Evolutionary conservation across 352 stramenopile species (phyloP), one percentile per base, ranked within the genome.

Genomic region (Phytophthora uliginosa): DNA sequence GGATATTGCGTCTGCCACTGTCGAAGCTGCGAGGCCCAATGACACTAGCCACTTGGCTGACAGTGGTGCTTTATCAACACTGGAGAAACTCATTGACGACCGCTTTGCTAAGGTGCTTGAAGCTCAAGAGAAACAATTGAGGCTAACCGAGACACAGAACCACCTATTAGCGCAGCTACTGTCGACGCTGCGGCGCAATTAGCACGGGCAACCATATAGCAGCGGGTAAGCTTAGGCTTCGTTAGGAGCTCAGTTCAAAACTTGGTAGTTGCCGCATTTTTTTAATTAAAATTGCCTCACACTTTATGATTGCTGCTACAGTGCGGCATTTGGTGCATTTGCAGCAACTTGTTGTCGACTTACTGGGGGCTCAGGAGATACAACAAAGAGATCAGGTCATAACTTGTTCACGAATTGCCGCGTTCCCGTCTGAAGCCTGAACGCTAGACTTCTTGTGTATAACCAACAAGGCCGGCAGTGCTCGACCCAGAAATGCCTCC

Each of bases 71-170:
- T 4, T 67, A 9, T 47, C 51, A 3, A 70, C 54, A 38, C 53
- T 77, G 17, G 54, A 66, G 38, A 67, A 74, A 54, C 47, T 74
- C 38, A 38, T 77, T 8, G 52, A 74, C 51, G 48, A 60, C 15
- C 54, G 60, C 18, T 70, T 77, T 28, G 59, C 42, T 9, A 34
- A 74, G 24, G 42, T 74, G 17, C 18, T 77, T 13, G 65, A 64
- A 26, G 17, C 47, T 6, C 71, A 74, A 60, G 55, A 71, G 3
- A 65, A 57, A 20, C 70, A 77, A n/a, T 52, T 77, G 4, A 31
- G 42, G 28, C 33, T 70, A 15, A 54, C 56, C 1, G 64, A 69
- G 54, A 36, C 24, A 24, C 69, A 77, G 20, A 77, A 72, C 4
- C 51, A 63, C n/a, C 33, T 77, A 7, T 24, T 77, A 36, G 24